Evolutionary conservation across 441 rosid genomes (phyloP).

Genomic region (Iberis amara): DNA sequence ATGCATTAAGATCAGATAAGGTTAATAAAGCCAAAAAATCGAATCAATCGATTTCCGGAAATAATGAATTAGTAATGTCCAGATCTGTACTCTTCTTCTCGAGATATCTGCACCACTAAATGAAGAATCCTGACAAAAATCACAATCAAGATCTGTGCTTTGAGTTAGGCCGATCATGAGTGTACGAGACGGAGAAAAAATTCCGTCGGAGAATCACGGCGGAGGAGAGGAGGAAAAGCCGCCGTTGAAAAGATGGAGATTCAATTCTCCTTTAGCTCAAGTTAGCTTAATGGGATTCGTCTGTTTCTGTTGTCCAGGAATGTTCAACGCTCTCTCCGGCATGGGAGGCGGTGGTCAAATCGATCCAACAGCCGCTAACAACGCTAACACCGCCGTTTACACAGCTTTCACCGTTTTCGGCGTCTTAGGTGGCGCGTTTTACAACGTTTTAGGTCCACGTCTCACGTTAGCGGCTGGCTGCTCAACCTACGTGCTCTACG

Average conservation of each 20-base stretch:
- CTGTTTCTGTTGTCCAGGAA: slow-evolving; percentile 93
- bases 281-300: slow-evolving; percentile 69
- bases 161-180: slow-evolving; percentile 15
- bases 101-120: slow-evolving; percentile 15
- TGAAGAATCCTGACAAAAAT: slow-evolving; percentile 9
- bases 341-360: slow-evolving; percentile 97
- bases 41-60: too few relatives aligned
- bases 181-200: background rate
- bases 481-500: slow-evolving; percentile 72
- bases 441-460: slow-evolving; percentile 80
- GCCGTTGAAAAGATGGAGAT: slow-evolving; percentile 36
- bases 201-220: slow-evolving; percentile 13
- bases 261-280: slow-evolving; percentile 75
- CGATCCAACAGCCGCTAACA: slow-evolving; percentile 68
- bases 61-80: too few relatives aligned
- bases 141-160: slow-evolving; percentile 25
- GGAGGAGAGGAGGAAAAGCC: slow-evolving; percentile 30
- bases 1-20: slow-evolving; percentile 16
- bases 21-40: too few relatives aligned
- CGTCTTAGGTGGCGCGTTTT: slow-evolving; percentile 76
- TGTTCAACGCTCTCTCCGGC: slow-evolving; percentile 92
- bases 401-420: slow-evolving; percentile 79
- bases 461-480: slow-evolving; percentile 76
- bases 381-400: slow-evolving; percentile 94
- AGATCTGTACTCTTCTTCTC: background rate